Evolutionary conservation across 352 stramenopile genomes (phyloP).

Genomic region (Detonula confervacea): DNA sequence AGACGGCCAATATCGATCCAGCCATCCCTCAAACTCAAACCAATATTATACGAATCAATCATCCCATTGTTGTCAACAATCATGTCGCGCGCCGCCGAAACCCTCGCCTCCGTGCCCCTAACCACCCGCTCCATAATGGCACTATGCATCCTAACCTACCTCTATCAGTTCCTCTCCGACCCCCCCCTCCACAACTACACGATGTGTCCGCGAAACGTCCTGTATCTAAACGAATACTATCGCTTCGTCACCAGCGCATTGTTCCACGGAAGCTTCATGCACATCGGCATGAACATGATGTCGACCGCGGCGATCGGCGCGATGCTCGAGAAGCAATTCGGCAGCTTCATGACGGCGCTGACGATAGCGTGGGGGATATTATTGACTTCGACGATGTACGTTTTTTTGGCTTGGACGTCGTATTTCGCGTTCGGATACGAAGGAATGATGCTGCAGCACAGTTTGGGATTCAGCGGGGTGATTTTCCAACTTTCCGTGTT

Average conservation of each 20-base stretch:
- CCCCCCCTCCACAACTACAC: constrained; percentile 57
- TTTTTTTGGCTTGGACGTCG: constrained; percentile 55
- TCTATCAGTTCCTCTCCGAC: constrained; percentile 58
- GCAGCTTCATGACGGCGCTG: constrained; percentile 65
- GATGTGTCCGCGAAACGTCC: constrained; percentile 62
- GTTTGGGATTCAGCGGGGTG: constrained; percentile 83
- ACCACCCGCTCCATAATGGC: constrained; percentile 57
- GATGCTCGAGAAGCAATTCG: constrained; percentile 71
- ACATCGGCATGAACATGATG: constrained; percentile 87
- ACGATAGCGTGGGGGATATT: constrained; percentile 75
- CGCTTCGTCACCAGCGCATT: constrained; percentile 78
- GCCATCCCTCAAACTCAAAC: too few species aligned
- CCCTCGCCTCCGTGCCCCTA: constrained; percentile 52
- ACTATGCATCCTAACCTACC: constrained; percentile 49
- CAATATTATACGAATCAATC: too few species aligned
- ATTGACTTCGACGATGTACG: constrained; percentile 68
- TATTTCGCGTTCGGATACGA: constrained; percentile 61
- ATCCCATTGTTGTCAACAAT: too few species aligned
- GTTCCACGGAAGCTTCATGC: constrained; percentile 83
- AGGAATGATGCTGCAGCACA: constrained; percentile 65
- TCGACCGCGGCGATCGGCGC: constrained; percentile 66
- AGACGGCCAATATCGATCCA: too few species aligned
- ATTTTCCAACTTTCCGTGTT: constrained; percentile 86
- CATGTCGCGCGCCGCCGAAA: constrained; percentile 56
- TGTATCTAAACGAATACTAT: constrained; percentile 76